Base-by-base conservation (phyloP, 495 filamentous ascomycete genomes). In the Hypoxylon fragiforme region DNA sequence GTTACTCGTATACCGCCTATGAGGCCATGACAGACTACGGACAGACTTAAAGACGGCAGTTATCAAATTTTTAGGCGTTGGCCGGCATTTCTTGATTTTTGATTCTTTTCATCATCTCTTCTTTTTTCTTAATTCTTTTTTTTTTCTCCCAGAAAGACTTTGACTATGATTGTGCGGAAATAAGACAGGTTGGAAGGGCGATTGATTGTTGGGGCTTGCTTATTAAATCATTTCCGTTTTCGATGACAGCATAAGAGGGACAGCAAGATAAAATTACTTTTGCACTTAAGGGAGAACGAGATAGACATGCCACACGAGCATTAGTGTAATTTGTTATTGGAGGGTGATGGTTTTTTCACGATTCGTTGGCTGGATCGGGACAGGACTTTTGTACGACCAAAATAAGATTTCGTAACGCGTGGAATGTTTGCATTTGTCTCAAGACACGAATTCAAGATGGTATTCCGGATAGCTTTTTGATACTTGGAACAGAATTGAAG, bases 241-340 rank as follows among this genome's bases (percentile, higher is more conserved):
- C 62, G 45, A 72, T 53, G 63, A 66, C 55, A 56, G 63, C 56
- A 67, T 65, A 44, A 61, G 63, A 70, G 57, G 57, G 54, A 61
- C 47, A 45, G 52, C 45, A 64, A 72, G 63, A 72, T 54, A 68
- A 69, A 67, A 71, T 44, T 55, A 65, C 44, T 52, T 60, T 40
- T 48, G 45, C 50, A 54, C 46, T 53, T 40, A 54, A 58, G 42
- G 60, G 63, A 69, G 65, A 70, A 64, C 66, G 62, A 72, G 63
- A 70, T 67, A 73, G 67, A 71, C 48, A 40, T 66, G 51, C 63
- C 58, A 61, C 67, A 68, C 69, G 61, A 68, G 66, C 62, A 69
- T 63, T 44, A 63, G 63, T 69, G 68, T 72, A 72, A 72, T 68
- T 70, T 67, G 70, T 70, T 62, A 67, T 50, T 64, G 61, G 67